phyloP scores from a whole-genome alignment of 2,329 filamentous ascomycete species.

The Alternaria hordeiaustralica region DNA sequence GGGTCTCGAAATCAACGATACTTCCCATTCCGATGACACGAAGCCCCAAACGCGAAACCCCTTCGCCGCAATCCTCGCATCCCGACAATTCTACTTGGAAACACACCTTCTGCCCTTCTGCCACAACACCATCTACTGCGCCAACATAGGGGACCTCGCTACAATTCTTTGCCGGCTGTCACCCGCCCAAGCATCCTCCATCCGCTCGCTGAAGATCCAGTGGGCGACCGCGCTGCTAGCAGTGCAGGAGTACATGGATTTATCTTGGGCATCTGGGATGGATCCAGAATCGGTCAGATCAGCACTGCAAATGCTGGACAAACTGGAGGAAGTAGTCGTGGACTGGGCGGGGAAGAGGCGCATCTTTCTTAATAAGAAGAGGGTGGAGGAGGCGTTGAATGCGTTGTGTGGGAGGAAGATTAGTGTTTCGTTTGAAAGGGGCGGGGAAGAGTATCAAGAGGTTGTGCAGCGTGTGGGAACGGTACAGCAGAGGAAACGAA shows the following conservation, averaged over 20 bases:
- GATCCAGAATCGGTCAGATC: not conserved
- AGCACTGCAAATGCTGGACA: not conserved
- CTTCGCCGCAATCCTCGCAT: not conserved
- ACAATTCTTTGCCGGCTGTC: not conserved
- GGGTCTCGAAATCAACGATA: not conserved
- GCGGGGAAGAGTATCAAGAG: not conserved
- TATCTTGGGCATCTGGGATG: too few relatives aligned
- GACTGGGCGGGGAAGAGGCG: not conserved
- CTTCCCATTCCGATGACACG: not conserved
- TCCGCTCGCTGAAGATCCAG: not conserved
- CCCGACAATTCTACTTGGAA: not conserved
- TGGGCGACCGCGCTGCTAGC: not conserved
- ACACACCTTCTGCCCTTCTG: not conserved
- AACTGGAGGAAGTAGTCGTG: not conserved
- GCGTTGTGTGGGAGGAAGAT: not conserved
- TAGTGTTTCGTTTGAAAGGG: not conserved
- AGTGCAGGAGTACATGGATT: not conserved
- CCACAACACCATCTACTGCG: not conserved
- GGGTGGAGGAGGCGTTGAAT: not conserved
- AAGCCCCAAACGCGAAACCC: not conserved
- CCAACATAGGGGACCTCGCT: not conserved
- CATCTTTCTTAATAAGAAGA: not conserved
- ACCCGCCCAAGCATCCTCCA: not conserved
- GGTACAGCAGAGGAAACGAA: not conserved
- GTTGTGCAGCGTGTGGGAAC: not conserved